Conservation (phyloP, 1,284 basidiomycete genomes). For the Anthracocystis walkeri region DNA sequence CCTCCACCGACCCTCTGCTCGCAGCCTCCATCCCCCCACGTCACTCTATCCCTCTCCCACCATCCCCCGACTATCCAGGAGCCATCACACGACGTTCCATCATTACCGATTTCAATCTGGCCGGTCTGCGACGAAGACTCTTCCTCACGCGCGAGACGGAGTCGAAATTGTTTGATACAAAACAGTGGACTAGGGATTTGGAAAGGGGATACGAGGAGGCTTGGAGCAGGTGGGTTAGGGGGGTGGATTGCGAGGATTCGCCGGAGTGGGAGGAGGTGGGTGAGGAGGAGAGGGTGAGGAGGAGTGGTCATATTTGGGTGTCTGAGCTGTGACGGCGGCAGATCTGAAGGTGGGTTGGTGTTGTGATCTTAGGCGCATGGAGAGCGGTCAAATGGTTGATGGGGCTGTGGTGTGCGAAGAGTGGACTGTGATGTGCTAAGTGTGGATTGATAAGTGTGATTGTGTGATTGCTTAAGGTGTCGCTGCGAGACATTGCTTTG, state of each 20-base stretch:
- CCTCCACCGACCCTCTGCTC: slow-evolving; percentile 16
- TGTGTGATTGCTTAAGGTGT: no score
- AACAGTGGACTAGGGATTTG: slow-evolving; percentile 74
- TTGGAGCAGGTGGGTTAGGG: slow-evolving; percentile 75
- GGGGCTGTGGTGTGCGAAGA: no score
- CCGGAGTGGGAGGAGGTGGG: slow-evolving; percentile 67
- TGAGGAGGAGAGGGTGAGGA: slow-evolving; percentile 12
- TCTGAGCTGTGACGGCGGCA: slow-evolving; percentile 6
- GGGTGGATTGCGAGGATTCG: slow-evolving; percentile 72
- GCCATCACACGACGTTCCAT: slow-evolving; percentile 44
- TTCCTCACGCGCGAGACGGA: slow-evolving; percentile 73
- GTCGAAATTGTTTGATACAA: slow-evolving; percentile 74
- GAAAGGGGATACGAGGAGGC: slow-evolving; percentile 74
- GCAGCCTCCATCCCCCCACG: slow-evolving; percentile 32
- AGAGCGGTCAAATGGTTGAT: neutral
- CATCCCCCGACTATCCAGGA: slow-evolving; percentile 28
- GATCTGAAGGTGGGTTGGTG: neutral
- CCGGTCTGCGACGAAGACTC: slow-evolving; percentile 64
- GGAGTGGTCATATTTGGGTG: slow-evolving; percentile 58
- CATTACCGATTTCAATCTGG: slow-evolving; percentile 21
- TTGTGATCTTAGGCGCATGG: neutral
- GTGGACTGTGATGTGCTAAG: no score
- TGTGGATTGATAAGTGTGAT: no score
- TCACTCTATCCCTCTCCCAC: slow-evolving; percentile 24
- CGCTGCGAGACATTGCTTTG: no score